Percentiles rank a stretch among this genome's conserved stretches.
Conservation (phyloP, 805 yeast genomes). For the Suhomyces prunicola region DNA sequence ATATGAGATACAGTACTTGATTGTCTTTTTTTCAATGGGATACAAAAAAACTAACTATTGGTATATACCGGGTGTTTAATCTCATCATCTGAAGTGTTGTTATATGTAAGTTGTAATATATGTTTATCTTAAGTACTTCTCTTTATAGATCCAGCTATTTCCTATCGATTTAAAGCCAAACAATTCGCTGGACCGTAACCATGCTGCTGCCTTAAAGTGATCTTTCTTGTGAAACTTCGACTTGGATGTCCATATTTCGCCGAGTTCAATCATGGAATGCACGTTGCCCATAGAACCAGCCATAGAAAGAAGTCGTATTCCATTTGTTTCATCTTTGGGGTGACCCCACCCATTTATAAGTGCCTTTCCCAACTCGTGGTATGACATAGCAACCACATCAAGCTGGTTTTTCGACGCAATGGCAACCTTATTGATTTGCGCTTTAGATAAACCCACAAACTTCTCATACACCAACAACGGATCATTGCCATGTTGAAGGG, state of each 20-base stretch:
- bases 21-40: too few relatives aligned
- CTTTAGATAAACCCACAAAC: conserved; percentile 21
- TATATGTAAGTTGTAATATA: not conserved
- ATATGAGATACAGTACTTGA: too few relatives aligned
- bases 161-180: conserved; percentile 63
- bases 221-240: conserved; percentile 57
- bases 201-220: conserved; percentile 59
- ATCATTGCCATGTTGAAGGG: conserved; percentile 14
- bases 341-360: conserved; percentile 57
- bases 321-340: conserved; percentile 51
- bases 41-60: too few relatives aligned
- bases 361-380: conserved; percentile 60
- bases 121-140: conserved; percentile 47
- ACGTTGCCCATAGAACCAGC: conserved; percentile 66
- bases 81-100: too few relatives aligned
- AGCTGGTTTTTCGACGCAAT: conserved; percentile 33
- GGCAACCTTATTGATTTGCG: conserved; percentile 25
- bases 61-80: not conserved
- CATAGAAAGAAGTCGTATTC: conserved; percentile 56
- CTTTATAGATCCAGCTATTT: conserved; percentile 72
- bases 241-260: conserved; percentile 62
- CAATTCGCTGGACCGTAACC: conserved; percentile 64
- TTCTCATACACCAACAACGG: conserved; percentile 17
- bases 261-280: conserved; percentile 68
- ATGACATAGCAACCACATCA: conserved; percentile 48